phyloP scores from a whole-genome alignment of 2,329 filamentous ascomycete species.

The Fonsecaea pugnacius region DNA sequence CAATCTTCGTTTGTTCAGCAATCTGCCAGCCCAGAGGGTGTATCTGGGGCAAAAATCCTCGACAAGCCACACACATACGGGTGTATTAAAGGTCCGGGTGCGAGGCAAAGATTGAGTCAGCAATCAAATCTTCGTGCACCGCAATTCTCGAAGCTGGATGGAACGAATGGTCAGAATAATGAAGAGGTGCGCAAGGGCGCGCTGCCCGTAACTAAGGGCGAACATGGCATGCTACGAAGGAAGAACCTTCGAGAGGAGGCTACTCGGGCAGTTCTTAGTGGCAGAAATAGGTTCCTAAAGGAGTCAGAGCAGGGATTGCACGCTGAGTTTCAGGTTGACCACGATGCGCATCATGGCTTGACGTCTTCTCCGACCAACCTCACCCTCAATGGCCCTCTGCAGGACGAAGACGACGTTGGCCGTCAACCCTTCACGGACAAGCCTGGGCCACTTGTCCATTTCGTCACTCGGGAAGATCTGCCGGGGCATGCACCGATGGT shows the following conservation, averaged over 20 bases:
- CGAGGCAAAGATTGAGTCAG: neutral
- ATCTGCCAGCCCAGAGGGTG: too few relatives aligned
- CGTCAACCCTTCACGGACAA: neutral
- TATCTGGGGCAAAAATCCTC: neutral
- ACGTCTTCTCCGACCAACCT: neutral
- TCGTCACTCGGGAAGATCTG: too few relatives aligned
- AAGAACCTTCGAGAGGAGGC: neutral
- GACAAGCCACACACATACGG: neutral
- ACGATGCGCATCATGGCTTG: neutral
- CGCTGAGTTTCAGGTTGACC: neutral
- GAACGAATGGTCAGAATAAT: neutral
- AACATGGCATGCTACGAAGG: neutral
- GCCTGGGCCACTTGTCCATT: too few relatives aligned
- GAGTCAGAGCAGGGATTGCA: neutral
- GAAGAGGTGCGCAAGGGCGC: neutral
- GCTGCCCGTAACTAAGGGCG: neutral
- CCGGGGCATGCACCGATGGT: neutral
- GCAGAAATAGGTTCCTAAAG: neutral
- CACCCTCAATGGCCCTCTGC: neutral
- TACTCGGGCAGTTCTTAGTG: neutral
- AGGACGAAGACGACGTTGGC: neutral
- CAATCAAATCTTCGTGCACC: neutral
- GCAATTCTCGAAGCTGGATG: neutral
- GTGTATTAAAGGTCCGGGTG: neutral
- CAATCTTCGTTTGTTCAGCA: neutral